Evolutionary conservation across 495 filamentous ascomycete genomes (phyloP), one percentile per base, ranked within the genome.

Genomic region (Clohesyomyces aquaticus): DNA sequence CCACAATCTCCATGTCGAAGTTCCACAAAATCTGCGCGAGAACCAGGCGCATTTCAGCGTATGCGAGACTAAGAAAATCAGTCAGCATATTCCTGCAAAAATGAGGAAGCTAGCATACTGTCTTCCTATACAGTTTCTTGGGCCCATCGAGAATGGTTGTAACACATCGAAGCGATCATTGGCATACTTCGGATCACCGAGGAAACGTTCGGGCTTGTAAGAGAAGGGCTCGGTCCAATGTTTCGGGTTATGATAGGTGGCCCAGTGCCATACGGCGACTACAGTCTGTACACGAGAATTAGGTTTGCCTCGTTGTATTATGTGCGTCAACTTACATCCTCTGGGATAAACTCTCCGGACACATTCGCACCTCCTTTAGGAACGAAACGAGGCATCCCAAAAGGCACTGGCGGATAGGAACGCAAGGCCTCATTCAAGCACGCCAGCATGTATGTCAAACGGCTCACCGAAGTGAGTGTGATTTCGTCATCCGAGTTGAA

Each of bases 401-500:
- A 58, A 1, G 67, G 46, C 12, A 67, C 54, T 10, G 67, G 64
- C 0, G 64, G 67, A 49, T 63, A 70, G 22, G 67, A 47, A n/a
- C 73, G 35, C 35, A 69, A 12, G 21, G 67, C 70, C 9, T 61
- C 51, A 10, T 76, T 73, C 0, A 77, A 46, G 22, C 55, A 65
- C 1, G 55, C 62, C 16, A 19, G 21, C 16, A 69, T 49, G 26
- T 66, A 69, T 19, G 59, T 65, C n/a, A 80, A 52, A 14, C 68
- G 26, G 1, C 63, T 59, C 0, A 79, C 25, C 1, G 65, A 71
- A 21, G 72, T 69, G 42, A 82, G 75, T 0, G 74, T 79, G 12
- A 87, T 84, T 0, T 81, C 77, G 0, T 67, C 63, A 0, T 74
- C 71, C 3, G 29, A 42, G 0, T 41, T 0, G 28, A 86, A 84